Conservation (phyloP, 345 rosid genomes). For the Cochlearia excelsa region DNA sequence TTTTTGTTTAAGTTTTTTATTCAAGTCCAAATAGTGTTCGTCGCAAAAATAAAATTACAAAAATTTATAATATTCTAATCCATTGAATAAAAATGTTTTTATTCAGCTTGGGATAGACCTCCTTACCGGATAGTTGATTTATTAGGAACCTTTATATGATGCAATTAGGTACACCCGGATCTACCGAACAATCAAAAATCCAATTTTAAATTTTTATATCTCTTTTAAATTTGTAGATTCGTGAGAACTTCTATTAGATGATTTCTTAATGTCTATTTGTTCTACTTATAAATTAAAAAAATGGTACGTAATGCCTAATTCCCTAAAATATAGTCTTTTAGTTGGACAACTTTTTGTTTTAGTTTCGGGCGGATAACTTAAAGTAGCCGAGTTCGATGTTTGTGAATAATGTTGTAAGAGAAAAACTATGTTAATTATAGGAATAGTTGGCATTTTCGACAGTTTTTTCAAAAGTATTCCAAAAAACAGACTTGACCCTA, state of each 20-base stretch:
- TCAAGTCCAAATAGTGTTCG: too few species aligned
- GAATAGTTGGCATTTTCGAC: too few species aligned
- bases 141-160: background rate
- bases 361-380: background rate
- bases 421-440: background rate
- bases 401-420: background rate
- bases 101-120: too few species aligned
- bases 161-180: background rate
- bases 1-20: too few species aligned
- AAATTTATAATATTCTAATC: too few species aligned
- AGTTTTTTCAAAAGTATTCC: too few species aligned
- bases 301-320: background rate
- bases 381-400: background rate
- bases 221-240: background rate
- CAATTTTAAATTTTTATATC: background rate
- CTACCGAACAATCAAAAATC: background rate
- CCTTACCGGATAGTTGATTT: too few species aligned
- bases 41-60: too few species aligned
- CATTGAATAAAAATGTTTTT: too few species aligned
- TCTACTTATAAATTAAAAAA: background rate
- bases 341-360: background rate
- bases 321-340: background rate
- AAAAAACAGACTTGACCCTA: too few species aligned
- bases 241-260: background rate
- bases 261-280: background rate